Conservation (phyloP, 768 basidiomycete species). For the Mycena maculata region DNA sequence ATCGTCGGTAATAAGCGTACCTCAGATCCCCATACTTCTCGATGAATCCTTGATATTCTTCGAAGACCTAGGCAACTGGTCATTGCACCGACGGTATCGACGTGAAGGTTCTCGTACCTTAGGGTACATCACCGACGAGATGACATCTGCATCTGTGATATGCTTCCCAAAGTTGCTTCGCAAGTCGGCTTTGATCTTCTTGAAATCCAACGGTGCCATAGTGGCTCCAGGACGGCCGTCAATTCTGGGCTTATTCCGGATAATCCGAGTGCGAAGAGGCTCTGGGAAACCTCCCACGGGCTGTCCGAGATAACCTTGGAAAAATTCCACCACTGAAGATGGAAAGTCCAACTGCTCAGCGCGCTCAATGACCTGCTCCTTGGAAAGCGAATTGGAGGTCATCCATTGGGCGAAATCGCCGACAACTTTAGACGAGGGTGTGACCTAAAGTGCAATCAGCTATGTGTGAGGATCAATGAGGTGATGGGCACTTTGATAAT, state of each 20-base stretch:
- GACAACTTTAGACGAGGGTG: constrained; percentile 98
- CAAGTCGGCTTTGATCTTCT: constrained; percentile 93
- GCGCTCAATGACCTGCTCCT: constrained; percentile 85
- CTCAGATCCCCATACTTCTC: constrained; percentile 96
- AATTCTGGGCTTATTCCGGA: constrained; percentile 93
- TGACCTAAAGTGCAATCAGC: constrained; percentile 68
- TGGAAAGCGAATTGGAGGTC: constrained; percentile 92
- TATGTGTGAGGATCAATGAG: background rate
- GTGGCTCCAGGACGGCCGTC: constrained; percentile 92
- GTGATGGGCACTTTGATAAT: constrained; percentile 80
- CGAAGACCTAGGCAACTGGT: constrained; percentile 79
- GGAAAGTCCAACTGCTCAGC: constrained; percentile 97
- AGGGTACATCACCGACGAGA: constrained; percentile 98
- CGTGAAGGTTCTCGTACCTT: constrained; percentile 66
- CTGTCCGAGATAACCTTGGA: constrained; percentile 99
- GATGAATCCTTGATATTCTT: constrained; percentile 95
- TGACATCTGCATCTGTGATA: constrained; percentile 93
- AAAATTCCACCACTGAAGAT: constrained; percentile 96
- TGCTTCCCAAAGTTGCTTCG: constrained; percentile 95
- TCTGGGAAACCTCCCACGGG: constrained; percentile 99
- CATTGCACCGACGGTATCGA: constrained; percentile 24
- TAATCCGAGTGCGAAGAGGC: constrained; percentile 90
- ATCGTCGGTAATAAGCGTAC: constrained; percentile 53
- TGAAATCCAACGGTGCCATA: constrained; percentile 93
- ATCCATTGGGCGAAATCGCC: constrained; percentile 99